These are phyloP conservation scores for Monilinia laxa DNA, from an alignment of 2,329 filamentous ascomycete genomes.

Conservation along the genomic window DNA sequence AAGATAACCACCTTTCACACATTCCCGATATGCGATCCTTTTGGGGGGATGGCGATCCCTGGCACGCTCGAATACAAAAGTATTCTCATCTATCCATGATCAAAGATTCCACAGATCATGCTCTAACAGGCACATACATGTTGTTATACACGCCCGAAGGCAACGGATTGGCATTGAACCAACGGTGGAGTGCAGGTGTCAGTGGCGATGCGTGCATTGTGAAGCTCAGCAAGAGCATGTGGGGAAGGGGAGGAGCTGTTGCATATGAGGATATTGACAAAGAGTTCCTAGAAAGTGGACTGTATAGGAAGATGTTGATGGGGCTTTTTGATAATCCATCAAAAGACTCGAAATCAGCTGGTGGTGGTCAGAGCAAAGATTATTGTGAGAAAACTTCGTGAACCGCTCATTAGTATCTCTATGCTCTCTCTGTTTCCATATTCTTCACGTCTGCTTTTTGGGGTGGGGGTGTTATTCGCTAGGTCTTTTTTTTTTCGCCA, in stretches of 20 bases:
- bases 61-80: constrained; percentile 16
- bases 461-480: too few relatives aligned
- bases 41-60: constrained; percentile 22
- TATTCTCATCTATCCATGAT: constrained; percentile 14
- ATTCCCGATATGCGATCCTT: constrained; percentile 24
- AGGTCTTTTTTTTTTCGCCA: too few relatives aligned
- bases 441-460: background rate
- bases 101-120: constrained; percentile 6
- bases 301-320: constrained; percentile 21
- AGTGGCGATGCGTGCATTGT: constrained; percentile 23
- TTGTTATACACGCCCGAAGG: constrained; percentile 19
- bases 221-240: constrained; percentile 20
- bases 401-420: background rate
- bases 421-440: background rate
- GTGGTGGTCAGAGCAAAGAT: background rate
- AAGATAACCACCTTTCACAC: constrained; percentile 21
- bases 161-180: constrained; percentile 8
- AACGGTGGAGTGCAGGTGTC: constrained; percentile 21
- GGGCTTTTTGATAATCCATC: constrained; percentile 17
- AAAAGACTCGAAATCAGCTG: background rate
- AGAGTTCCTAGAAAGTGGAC: constrained; percentile 18
- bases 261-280: constrained; percentile 20
- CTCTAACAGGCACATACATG: constrained; percentile 22
- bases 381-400: background rate
- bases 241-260: constrained; percentile 17